Conservation (phyloP, 768 basidiomycete species). For the Trametes cubensis region DNA sequence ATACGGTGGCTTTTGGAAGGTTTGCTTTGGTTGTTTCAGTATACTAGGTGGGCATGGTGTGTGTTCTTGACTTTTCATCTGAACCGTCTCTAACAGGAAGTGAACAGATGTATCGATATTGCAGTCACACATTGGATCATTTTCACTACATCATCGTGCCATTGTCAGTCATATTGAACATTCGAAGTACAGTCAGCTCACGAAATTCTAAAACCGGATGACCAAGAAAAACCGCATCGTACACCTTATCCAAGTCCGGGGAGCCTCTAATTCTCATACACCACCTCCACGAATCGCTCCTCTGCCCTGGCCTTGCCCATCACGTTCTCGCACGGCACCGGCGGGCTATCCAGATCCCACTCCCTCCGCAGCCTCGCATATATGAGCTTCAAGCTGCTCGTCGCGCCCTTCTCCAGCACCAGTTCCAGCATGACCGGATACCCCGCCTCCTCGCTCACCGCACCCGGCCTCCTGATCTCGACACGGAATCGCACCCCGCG, state of each 20-base stretch:
- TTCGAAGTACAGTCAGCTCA: neutral
- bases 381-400: constrained; percentile 77
- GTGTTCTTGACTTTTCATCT: neutral
- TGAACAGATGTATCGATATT: constrained; percentile 8
- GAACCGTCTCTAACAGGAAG: neutral
- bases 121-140: neutral
- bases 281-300: constrained; percentile 39
- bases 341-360: constrained; percentile 66
- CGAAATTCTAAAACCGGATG: neutral
- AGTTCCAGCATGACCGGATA: constrained; percentile 64
- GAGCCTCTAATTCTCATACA: constrained; percentile 31
- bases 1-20: constrained; percentile 16
- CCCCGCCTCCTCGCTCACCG: constrained; percentile 46
- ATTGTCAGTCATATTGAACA: neutral
- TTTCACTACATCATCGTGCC: neutral
- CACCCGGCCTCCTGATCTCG: constrained; percentile 56
- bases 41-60: neutral
- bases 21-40: neutral
- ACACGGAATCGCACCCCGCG: constrained; percentile 85
- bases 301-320: constrained; percentile 29
- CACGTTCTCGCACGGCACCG: constrained; percentile 13
- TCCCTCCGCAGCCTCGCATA: constrained; percentile 64
- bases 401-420: constrained; percentile 85
- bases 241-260: neutral
- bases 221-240: neutral